These are phyloP conservation scores for Umbelopsis ramanniana DNA, from an alignment of 192 early-diverging fungal genomes.

Conservation along the genomic window DNA sequence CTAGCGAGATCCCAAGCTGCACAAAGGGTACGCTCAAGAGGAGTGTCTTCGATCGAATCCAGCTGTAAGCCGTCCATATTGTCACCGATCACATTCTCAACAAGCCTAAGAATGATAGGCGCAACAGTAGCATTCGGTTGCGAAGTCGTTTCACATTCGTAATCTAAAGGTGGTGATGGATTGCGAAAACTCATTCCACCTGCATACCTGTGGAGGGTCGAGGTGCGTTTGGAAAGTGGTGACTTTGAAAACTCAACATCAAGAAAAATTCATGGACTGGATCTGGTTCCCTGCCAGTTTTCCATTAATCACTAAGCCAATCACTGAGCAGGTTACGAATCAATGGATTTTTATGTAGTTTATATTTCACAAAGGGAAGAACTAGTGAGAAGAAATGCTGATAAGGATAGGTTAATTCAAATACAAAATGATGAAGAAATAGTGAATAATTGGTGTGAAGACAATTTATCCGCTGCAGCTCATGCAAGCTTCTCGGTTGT, in stretches of 20 bases:
- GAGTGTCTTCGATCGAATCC: conserved; percentile 32
- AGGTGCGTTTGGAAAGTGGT: not conserved
- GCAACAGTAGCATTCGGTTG: conserved; percentile 9
- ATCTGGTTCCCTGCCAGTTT: no score
- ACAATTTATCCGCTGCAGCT: conserved; percentile 82
- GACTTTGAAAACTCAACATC: not conserved
- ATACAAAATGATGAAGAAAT: not conserved
- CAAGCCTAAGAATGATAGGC: conserved; percentile 29
- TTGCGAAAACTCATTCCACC: conserved; percentile 19
- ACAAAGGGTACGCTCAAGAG: conserved; percentile 38
- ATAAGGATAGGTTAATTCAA: conserved; percentile 5
- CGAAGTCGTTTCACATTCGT: not conserved
- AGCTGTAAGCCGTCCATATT: conserved; percentile 1
- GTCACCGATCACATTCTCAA: conserved; percentile 25
- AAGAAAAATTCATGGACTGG: not conserved
- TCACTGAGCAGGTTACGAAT: not conserved
- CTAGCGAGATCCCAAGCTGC: conserved; percentile 38
- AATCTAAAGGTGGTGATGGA: conserved; percentile 12
- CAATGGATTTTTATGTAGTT: not conserved
- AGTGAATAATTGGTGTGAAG: conserved; percentile 1
- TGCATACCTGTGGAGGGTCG: not conserved
- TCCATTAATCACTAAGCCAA: no score
- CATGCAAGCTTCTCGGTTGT: conserved; percentile 90
- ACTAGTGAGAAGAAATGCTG: conserved; percentile 14
- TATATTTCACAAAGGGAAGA: conserved; percentile 15